Base-by-base conservation (phyloP, 1,284 basidiomycete species). In the Cutaneotrichosporon mucoides region DNA sequence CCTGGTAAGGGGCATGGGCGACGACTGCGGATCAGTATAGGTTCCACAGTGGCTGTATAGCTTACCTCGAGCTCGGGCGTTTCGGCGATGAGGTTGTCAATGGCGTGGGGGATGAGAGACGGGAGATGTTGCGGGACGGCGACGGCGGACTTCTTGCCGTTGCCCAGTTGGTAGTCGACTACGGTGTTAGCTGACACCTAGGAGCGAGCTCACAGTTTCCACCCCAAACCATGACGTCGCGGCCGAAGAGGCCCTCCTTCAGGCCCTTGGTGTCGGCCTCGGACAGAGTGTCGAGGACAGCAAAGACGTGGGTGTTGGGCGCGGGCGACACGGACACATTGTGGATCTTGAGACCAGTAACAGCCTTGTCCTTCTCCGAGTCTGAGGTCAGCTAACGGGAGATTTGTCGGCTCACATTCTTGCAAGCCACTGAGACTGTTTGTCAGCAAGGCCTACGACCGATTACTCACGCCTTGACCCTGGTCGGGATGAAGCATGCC, bases 141-240 rank as follows among this genome's bases (percentile, higher is more conserved):
- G 7, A 87, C 70, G 70, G 88, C 91, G 5, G 86, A 83, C 57
- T 87, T 84, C 74, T 88, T 91, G 44, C 90, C 90, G 62, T 87
- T 93, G 5, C 93, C 94, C 6, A 94, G 82, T 76, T 94, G 89
- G 67, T 85, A 88, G 48, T 88, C 84, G 82, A 82, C 33, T 73
- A 53, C 35, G 16, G 53, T 24, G 24, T 55, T 10, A 55, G 57
- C 49, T 16, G 3, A 36, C 37, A 4, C 15, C 11, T 5, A 40
- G 2, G 16, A 24, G 24, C 24, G 24, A 24, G 71, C 73, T 63
- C 55, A 72, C 76, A 64, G 58, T 79, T 79, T 10, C 73, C 73
- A 8, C 81, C 82, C 78, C 79, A 83, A 0, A 81, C 79, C 69
- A 82, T 79, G n/a, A 83, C 80, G 64, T 83, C 82, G 48, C 81